Evolutionary conservation across 257 asterid species (phyloP).

Genomic region (Jaltomata sinuosa): DNA sequence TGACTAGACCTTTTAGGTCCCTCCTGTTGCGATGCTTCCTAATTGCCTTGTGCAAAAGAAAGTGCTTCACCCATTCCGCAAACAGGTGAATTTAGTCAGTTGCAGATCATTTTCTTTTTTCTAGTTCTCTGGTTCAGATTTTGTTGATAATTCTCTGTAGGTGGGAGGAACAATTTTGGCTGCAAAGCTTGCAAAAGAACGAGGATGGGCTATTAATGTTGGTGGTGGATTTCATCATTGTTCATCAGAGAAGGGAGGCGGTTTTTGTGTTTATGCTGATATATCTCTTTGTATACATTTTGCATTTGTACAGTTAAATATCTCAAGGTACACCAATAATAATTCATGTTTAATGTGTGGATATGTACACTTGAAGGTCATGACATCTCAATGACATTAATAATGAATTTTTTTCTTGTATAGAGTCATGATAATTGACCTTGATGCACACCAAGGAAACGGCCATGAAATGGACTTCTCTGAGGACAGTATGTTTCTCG

Average conservation of each 20-base stretch:
- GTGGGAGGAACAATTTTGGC: slow-evolving; percentile 96
- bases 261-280: slow-evolving; percentile 92
- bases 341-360: background rate
- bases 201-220: slow-evolving; percentile 95
- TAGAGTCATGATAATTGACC: slow-evolving; percentile 96
- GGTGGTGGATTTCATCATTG: slow-evolving; percentile 99
- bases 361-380: background rate
- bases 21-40: slow-evolving; percentile 76
- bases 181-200: slow-evolving; percentile 90
- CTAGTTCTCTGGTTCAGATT: background rate
- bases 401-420: background rate
- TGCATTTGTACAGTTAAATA: slow-evolving; percentile 55
- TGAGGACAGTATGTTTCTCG: slow-evolving; percentile 47
- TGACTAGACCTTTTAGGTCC: slow-evolving; percentile 44
- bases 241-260: slow-evolving; percentile 84
- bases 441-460: slow-evolving; percentile 98
- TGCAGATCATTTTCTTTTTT: background rate
- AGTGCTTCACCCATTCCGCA: slow-evolving; percentile 80
- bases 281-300: slow-evolving; percentile 83
- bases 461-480: slow-evolving; percentile 90
- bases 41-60: slow-evolving; percentile 69
- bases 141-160: slow-evolving; percentile 22
- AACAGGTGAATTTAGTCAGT: slow-evolving; percentile 44
- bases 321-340: slow-evolving; percentile 51
- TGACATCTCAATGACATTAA: background rate